Percentiles rank a stretch among this genome's conserved stretches.
Evolutionary conservation across 2,329 filamentous ascomycete genomes (phyloP).

Genomic region (Zasmidium citrigriseum): DNA sequence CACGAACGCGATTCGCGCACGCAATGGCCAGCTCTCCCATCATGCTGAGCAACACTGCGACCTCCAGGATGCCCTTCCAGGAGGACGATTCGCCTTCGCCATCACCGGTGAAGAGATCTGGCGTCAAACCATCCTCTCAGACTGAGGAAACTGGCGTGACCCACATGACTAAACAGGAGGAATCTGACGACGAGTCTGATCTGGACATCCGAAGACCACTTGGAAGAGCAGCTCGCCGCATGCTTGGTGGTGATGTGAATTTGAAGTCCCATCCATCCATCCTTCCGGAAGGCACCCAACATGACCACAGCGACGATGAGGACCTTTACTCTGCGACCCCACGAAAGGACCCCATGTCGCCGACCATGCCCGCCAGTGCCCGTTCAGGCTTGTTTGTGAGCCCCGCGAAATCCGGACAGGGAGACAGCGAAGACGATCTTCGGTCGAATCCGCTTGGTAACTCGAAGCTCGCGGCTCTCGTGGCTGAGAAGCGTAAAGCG

Average conservation of each 20-base stretch:
- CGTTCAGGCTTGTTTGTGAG: constrained; percentile 32
- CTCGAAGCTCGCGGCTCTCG: constrained; percentile 32
- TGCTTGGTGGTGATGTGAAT: constrained; percentile 23
- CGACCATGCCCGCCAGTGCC: constrained; percentile 16
- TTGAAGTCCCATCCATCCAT: neutral
- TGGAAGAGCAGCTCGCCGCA: constrained; percentile 32
- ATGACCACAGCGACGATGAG: constrained; percentile 23
- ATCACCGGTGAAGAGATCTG: constrained; percentile 13
- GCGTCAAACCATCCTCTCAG: constrained; percentile 7
- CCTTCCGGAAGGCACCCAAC: neutral
- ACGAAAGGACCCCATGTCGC: constrained; percentile 11
- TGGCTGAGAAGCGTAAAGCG: constrained; percentile 34
- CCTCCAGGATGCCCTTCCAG: constrained; percentile 4
- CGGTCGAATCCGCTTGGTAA: constrained; percentile 22
- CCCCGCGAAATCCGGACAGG: constrained; percentile 26
- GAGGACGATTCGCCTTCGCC: constrained; percentile 18
- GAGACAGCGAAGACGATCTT: constrained; percentile 27
- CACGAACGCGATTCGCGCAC: neutral
- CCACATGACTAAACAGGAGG: constrained; percentile 1
- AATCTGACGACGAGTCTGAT: constrained; percentile 22
- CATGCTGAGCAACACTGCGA: neutral
- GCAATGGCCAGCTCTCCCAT: constrained; percentile 1
- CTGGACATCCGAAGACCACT: constrained; percentile 27
- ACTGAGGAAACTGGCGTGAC: neutral
- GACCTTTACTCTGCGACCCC: constrained; percentile 35